Evolutionary conservation across 2,329 filamentous ascomycete genomes (phyloP).

Genomic region (Lecanicillium sp.): DNA sequence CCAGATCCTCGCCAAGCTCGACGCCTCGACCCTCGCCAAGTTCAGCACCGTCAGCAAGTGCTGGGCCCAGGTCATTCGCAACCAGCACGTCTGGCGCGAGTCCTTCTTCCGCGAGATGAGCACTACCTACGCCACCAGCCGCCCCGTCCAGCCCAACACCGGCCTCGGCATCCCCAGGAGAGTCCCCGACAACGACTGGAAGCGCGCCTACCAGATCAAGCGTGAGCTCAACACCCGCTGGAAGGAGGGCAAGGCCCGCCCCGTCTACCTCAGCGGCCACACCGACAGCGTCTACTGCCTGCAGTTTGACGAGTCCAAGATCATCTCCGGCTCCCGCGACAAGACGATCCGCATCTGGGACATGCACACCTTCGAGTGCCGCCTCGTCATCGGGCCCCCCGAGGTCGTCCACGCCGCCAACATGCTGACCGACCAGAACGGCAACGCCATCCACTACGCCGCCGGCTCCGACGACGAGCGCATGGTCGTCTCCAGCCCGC

Average conservation of each 20-base stretch:
- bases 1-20: conserved; percentile 51
- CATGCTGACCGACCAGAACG: conserved; percentile 47
- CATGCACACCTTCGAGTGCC: conserved; percentile 79
- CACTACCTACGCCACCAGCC: conserved; percentile 52
- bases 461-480: conserved; percentile 45
- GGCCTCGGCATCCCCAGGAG: conserved; percentile 52
- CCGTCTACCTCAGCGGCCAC: conserved; percentile 88
- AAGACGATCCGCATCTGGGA: conserved; percentile 96
- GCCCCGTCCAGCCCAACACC: conserved; percentile 44
- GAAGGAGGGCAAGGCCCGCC: conserved; percentile 69
- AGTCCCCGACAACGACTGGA: conserved; percentile 69
- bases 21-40: conserved; percentile 44
- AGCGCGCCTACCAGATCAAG: conserved; percentile 73
- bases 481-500: conserved; percentile 43
- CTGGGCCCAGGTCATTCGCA: conserved; percentile 44
- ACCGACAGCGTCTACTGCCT: conserved; percentile 95
- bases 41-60: conserved; percentile 43
- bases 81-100: conserved; percentile 58
- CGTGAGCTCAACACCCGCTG: conserved; percentile 72
- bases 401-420: conserved; percentile 50
- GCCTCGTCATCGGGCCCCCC: conserved; percentile 77
- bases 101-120: conserved; percentile 58
- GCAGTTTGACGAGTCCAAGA: conserved; percentile 97
- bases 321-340: conserved; percentile 93
- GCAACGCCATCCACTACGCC: conserved; percentile 49